Evolutionary conservation across 2,329 filamentous ascomycete species (phyloP).

Genomic region (Myotisia sp.): DNA sequence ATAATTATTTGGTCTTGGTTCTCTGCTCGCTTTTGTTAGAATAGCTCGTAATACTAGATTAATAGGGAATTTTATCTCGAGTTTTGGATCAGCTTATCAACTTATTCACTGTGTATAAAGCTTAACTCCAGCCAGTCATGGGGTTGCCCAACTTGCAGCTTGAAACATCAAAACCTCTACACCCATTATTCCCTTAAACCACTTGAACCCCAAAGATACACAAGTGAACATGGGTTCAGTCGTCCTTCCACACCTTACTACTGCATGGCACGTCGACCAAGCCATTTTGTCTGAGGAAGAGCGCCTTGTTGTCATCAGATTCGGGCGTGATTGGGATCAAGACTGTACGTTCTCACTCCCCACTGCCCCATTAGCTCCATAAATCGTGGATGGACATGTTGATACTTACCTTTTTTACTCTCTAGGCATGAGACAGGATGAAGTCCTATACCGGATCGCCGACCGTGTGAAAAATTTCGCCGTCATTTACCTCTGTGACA

Average conservation of each 20-base stretch:
- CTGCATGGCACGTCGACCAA: slow-evolving; percentile 97
- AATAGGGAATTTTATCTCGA: too few relatives aligned
- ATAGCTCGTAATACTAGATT: too few relatives aligned
- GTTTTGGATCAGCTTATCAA: too few relatives aligned
- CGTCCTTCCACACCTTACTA: slow-evolving; percentile 76
- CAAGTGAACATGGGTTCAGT: slow-evolving; percentile 55
- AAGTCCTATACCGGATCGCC: slow-evolving; percentile 87
- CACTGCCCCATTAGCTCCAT: too few relatives aligned
- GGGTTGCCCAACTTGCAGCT: too few relatives aligned
- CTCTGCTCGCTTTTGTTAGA: neutral
- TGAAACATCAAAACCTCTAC: too few relatives aligned
- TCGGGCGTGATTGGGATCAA: slow-evolving; percentile 71
- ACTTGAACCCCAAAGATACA: too few relatives aligned
- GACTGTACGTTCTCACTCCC: slow-evolving; percentile 38
- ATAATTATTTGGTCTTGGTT: neutral
- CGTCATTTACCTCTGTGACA: slow-evolving; percentile 81
- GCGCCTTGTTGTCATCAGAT: slow-evolving; percentile 82
- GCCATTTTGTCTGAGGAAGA: slow-evolving; percentile 86
- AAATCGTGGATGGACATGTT: too few relatives aligned
- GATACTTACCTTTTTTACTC: slow-evolving; percentile 13
- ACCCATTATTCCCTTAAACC: too few relatives aligned
- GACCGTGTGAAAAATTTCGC: slow-evolving; percentile 66
- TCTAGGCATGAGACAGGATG: slow-evolving; percentile 60
- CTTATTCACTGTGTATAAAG: too few relatives aligned
- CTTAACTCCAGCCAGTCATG: too few relatives aligned